Conservation (phyloP, 331 rosid genomes). For the Dryas integrifolia region DNA sequence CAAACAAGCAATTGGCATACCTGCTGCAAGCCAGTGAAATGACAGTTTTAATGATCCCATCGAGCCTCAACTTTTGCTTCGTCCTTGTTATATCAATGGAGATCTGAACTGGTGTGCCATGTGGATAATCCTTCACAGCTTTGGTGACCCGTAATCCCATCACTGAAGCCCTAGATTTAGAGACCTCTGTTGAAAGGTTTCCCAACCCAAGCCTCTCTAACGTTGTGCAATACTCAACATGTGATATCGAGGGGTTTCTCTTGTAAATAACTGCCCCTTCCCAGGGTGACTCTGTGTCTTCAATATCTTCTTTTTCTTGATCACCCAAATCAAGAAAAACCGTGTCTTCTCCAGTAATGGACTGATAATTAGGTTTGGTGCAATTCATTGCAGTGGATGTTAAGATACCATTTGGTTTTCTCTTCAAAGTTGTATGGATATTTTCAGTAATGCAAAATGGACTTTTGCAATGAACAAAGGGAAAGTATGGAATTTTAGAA, state of each 20-base stretch:
- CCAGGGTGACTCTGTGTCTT: conserved; percentile 65
- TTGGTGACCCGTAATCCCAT: conserved; percentile 83
- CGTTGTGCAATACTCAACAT: conserved; percentile 86
- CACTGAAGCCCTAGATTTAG: conserved; percentile 67
- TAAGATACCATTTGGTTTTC: conserved; percentile 17
- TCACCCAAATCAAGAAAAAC: conserved; percentile 42
- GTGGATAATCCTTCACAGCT: conserved; percentile 65
- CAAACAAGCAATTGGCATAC: conserved; percentile 37
- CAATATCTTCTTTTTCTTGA: conserved; percentile 43
- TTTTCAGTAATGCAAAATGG: conserved; percentile 12
- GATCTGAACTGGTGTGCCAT: conserved; percentile 89
- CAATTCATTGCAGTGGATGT: conserved; percentile 35
- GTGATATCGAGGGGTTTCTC: conserved; percentile 58
- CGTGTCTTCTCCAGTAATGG: conserved; percentile 31
- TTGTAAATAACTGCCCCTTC: conserved; percentile 84
- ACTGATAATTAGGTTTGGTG: conserved; percentile 33
- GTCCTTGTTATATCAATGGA: conserved; percentile 76
- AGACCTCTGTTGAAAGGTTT: conserved; percentile 57
- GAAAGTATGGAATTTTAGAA: conserved; percentile 24
- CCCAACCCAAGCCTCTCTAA: conserved; percentile 87
- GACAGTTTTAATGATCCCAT: conserved; percentile 84
- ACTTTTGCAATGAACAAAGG: conserved; percentile 26
- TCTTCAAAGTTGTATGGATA: conserved; percentile 14
- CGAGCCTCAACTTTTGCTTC: conserved; percentile 74
- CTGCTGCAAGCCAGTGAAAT: conserved; percentile 70